These are phyloP conservation scores for Aureobasidium zeae DNA, from an alignment of 2,329 filamentous ascomycete species.

Conservation along the genomic window DNA sequence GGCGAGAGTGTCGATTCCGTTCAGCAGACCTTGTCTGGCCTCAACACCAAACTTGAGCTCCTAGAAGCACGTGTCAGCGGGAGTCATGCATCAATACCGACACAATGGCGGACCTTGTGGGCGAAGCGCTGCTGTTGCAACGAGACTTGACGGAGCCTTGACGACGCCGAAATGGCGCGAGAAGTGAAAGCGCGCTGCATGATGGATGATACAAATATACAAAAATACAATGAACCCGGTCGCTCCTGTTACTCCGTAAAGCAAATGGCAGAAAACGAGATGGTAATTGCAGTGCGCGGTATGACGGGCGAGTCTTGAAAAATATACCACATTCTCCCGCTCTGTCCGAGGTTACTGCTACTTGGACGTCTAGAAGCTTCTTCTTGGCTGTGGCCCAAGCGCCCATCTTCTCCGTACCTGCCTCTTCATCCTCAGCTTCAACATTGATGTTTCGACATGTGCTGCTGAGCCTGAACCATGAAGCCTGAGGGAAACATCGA, in stretches of 20 bases:
- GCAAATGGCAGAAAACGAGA: conserved; percentile 13
- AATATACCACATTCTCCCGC: conserved; percentile 5
- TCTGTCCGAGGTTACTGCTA: conserved; percentile 8
- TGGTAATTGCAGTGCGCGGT: conserved; percentile 1
- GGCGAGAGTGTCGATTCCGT: conserved; percentile 92
- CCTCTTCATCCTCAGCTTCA: not conserved
- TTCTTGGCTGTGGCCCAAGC: conserved; percentile 4
- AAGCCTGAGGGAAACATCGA: too few species aligned
- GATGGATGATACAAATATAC: conserved; percentile 11
- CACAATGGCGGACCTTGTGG: conserved; percentile 66
- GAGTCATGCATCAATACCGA: conserved; percentile 20
- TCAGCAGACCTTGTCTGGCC: conserved; percentile 75
- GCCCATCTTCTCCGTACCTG: not conserved
- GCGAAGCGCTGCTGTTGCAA: conserved; percentile 91
- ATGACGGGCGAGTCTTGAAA: conserved; percentile 5
- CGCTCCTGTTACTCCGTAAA: conserved; percentile 16
- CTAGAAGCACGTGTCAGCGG: conserved; percentile 38
- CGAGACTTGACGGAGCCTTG: conserved; percentile 40
- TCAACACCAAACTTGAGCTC: conserved; percentile 98
- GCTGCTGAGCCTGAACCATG: too few species aligned
- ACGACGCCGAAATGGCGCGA: conserved; percentile 60
- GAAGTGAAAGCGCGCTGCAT: conserved; percentile 96
- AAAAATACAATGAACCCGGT: conserved; percentile 8
- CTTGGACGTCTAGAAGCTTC: conserved; percentile 6
- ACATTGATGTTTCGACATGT: too few species aligned